Conservation (phyloP, 768 basidiomycete genomes). For the Suillus luteus region DNA sequence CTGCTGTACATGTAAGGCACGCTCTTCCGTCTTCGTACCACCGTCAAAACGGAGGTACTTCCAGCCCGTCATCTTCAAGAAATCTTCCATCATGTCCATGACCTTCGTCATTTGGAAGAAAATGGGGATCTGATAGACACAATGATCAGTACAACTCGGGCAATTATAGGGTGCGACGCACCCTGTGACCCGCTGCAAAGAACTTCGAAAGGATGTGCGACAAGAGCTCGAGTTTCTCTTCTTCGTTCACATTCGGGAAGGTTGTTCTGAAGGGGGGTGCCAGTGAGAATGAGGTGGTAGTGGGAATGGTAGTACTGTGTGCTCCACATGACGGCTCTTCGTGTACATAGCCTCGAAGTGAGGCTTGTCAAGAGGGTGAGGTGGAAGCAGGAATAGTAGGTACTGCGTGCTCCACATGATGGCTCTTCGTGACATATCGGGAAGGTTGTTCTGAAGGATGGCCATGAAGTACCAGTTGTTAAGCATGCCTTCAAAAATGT, state of each 20-base stretch:
- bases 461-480: no score
- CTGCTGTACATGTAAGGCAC: constrained; percentile 78
- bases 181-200: constrained; percentile 88
- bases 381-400: no score
- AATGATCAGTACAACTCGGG: constrained; percentile 8
- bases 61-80: constrained; percentile 83
- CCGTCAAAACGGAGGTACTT: constrained; percentile 94
- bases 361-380: no score
- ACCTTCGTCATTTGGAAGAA: constrained; percentile 99
- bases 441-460: no score
- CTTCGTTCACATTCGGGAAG: constrained; percentile 98
- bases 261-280: constrained; percentile 96
- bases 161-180: constrained; percentile 33
- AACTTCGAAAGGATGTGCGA: constrained; percentile 93
- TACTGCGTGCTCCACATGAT: no score
- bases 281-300: constrained; percentile 91
- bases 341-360: no score
- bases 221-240: constrained; percentile 97
- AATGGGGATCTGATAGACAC: constrained; percentile 72
- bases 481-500: no score
- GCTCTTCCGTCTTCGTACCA: constrained; percentile 94
- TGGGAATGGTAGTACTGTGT: constrained; percentile 91
- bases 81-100: constrained; percentile 98
- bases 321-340: no score
- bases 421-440: no score